A percentile compares a stretch with the other conserved stretches of the same genome.
phyloP scores from a whole-genome alignment of 1,284 basidiomycete species.

The Stygiomarasmius scandens region DNA sequence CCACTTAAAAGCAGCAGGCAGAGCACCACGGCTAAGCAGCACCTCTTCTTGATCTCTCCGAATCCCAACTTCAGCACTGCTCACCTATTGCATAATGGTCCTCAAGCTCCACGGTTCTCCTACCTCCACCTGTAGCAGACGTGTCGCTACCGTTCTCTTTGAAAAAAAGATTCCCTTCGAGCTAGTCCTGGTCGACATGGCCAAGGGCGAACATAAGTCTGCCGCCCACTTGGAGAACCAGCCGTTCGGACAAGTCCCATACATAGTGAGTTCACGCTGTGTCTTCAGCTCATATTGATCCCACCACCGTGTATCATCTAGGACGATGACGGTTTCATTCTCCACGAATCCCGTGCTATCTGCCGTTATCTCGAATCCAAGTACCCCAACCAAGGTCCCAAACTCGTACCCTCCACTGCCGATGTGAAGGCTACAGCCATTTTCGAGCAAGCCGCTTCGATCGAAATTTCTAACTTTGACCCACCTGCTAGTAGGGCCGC shows the following conservation, averaged over 20 bases:
- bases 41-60: too few relatives aligned
- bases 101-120: constrained; percentile 47
- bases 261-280: constrained; percentile 35
- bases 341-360: constrained; percentile 43
- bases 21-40: too few relatives aligned
- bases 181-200: constrained; percentile 34
- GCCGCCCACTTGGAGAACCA: constrained; percentile 36
- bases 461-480: constrained; percentile 49
- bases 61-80: too few relatives aligned
- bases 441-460: constrained; percentile 49
- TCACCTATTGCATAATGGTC: constrained; percentile 37
- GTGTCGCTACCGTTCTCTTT: constrained; percentile 45
- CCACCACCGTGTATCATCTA: constrained; percentile 2
- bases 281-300: not conserved
- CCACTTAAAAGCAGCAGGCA: too few relatives aligned
- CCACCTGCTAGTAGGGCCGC: constrained; percentile 35
- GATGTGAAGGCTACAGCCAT: constrained; percentile 32
- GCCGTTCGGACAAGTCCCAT: constrained; percentile 60
- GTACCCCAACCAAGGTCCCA: constrained; percentile 34
- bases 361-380: constrained; percentile 31
- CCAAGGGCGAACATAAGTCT: constrained; percentile 7
- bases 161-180: constrained; percentile 56
- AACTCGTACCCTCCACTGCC: constrained; percentile 22
- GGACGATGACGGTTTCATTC: constrained; percentile 45
- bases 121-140: constrained; percentile 42